phyloP scores from a whole-genome alignment of 1,139 yeast species.

The Yamadazyma buinensis region DNA sequence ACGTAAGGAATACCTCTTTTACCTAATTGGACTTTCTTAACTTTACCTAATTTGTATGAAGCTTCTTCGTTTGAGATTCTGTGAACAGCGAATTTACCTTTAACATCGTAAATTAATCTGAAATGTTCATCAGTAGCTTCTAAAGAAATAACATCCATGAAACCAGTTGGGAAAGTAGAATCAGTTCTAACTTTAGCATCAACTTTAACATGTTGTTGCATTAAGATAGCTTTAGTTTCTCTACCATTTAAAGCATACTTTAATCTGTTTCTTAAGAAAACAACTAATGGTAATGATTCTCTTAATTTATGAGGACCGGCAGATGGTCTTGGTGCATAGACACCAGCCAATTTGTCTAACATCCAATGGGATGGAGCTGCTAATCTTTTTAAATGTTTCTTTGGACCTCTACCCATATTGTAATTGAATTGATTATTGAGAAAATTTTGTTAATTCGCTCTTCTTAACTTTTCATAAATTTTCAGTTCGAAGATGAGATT shows the following conservation, averaged over 20 bases:
- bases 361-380: slow-evolving; percentile 97
- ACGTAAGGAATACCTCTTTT: slow-evolving; percentile 97
- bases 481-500: no score
- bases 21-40: slow-evolving; percentile 96
- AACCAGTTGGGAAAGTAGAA: slow-evolving; percentile 97
- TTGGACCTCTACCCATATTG: slow-evolving; percentile 13
- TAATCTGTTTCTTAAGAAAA: slow-evolving; percentile 98
- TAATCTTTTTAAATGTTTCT: slow-evolving; percentile 44
- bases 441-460: no score
- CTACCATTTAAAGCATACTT: slow-evolving; percentile 99
- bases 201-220: slow-evolving; percentile 99
- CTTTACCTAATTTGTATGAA: slow-evolving; percentile 95
- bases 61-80: slow-evolving; percentile 99
- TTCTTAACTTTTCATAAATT: no score
- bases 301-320: slow-evolving; percentile 99
- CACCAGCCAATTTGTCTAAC: slow-evolving; percentile 99
- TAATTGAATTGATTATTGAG: neutral
- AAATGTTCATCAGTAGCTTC: slow-evolving; percentile 99
- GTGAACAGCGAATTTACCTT: slow-evolving; percentile 99
- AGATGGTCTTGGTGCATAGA: slow-evolving; percentile 99
- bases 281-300: slow-evolving; percentile 97
- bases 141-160: slow-evolving; percentile 96
- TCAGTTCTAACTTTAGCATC: slow-evolving; percentile 99
- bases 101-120: slow-evolving; percentile 96
- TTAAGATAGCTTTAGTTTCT: slow-evolving; percentile 97